phyloP scores from a whole-genome alignment of 2,329 filamentous ascomycete genomes.

The Periconia sp. region DNA sequence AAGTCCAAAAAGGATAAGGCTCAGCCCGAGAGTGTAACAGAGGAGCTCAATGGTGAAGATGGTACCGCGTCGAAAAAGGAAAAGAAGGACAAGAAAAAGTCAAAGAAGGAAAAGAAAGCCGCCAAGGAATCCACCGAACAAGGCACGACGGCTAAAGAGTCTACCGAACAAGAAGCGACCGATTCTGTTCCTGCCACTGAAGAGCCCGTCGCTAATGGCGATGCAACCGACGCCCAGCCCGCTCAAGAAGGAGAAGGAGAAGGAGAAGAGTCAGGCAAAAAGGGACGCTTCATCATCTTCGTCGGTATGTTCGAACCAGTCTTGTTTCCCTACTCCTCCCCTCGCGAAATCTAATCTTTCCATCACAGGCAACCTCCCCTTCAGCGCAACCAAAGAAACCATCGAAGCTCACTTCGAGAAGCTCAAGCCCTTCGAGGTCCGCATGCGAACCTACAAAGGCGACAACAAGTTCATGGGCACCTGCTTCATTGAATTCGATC shows the following conservation, averaged over 20 bases:
- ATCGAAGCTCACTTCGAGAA: slow-evolving; percentile 77
- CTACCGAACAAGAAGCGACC: slow-evolving; percentile 15
- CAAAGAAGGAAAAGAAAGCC: slow-evolving; percentile 28
- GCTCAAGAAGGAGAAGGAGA: slow-evolving; percentile 17
- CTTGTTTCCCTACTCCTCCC: slow-evolving; percentile 1
- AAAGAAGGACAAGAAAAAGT: slow-evolving; percentile 25
- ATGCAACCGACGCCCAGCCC: slow-evolving; percentile 2
- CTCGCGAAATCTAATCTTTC: neutral
- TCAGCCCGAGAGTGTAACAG: slow-evolving; percentile 8
- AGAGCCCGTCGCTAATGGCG: slow-evolving; percentile 11
- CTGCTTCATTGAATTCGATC: slow-evolving; percentile 77
- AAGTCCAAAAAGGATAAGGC: slow-evolving; percentile 26
- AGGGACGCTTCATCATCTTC: slow-evolving; percentile 73
- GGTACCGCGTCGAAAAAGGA: slow-evolving; percentile 25
- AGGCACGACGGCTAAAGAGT: slow-evolving; percentile 8
- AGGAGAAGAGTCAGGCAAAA: slow-evolving; percentile 37
- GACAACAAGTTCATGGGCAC: slow-evolving; percentile 43
- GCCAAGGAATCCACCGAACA: slow-evolving; percentile 11
- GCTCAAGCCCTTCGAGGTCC: slow-evolving; percentile 69
- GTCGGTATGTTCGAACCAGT: slow-evolving; percentile 55
- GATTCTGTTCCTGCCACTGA: slow-evolving; percentile 17
- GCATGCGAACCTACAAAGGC: slow-evolving; percentile 48
- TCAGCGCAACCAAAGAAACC: slow-evolving; percentile 70
- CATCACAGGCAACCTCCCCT: slow-evolving; percentile 78
- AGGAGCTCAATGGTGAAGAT: slow-evolving; percentile 7